Conservation (phyloP, 148 eudicot species). For the Heliamphora exappendiculata region DNA sequence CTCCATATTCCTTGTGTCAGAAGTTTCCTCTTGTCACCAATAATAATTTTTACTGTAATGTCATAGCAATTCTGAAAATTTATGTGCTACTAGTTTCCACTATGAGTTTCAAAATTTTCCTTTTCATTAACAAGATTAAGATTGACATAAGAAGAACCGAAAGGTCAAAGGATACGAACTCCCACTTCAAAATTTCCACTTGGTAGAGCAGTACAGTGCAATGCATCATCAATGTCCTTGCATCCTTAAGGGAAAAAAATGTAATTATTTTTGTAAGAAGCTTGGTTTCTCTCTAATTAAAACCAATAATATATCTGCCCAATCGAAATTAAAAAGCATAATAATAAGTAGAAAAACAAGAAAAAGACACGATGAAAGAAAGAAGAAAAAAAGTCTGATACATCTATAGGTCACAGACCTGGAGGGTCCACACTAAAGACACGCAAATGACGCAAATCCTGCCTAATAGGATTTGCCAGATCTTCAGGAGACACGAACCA, state of each 20-base stretch:
- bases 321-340: background rate
- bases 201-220: slow-evolving; percentile 81
- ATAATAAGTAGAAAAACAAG: slow-evolving; percentile 1
- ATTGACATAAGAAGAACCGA: background rate
- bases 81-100: background rate
- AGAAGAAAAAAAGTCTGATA: background rate
- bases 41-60: background rate
- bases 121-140: background rate
- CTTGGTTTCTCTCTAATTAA: background rate
- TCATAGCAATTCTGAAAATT: background rate
- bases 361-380: background rate
- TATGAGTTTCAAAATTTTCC: background rate
- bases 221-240: slow-evolving; percentile 97
- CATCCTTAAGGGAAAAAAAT: slow-evolving; percentile 53
- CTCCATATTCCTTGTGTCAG: background rate
- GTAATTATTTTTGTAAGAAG: background rate
- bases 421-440: slow-evolving; percentile 99
- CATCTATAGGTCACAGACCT: slow-evolving; percentile 31
- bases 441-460: slow-evolving; percentile 78
- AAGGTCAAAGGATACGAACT: slow-evolving; percentile 82
- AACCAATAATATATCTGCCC: too few relatives aligned
- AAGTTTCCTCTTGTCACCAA: background rate
- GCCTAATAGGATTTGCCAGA: slow-evolving; percentile 75
- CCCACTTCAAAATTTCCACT: slow-evolving; percentile 92
- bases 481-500: slow-evolving; percentile 83